Evolutionary conservation across 129 eudicot species (phyloP).

Genomic region (Arctium lappa): DNA sequence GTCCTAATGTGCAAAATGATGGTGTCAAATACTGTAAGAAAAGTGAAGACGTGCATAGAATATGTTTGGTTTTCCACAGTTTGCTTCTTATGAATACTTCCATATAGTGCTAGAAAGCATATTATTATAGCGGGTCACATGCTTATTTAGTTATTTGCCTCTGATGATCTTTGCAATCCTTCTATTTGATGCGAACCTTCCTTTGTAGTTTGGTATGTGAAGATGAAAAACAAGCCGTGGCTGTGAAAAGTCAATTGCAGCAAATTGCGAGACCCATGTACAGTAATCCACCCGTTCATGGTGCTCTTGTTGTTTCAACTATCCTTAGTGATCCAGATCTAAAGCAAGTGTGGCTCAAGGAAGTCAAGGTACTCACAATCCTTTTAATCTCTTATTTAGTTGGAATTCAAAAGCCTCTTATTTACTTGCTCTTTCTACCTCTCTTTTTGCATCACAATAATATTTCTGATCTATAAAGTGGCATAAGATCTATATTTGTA

Average conservation of each 20-base stretch:
- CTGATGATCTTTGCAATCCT: not conserved
- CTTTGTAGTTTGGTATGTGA: slow-evolving; percentile 72
- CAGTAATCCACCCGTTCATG: slow-evolving; percentile 94
- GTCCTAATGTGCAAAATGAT: not conserved
- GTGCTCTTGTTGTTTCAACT: slow-evolving; percentile 73
- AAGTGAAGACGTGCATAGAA: too few relatives aligned
- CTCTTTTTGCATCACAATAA: not conserved
- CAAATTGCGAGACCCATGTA: slow-evolving; percentile 96
- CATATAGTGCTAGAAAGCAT: not conserved
- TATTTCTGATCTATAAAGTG: not conserved
- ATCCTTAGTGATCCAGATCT: slow-evolving; percentile 75
- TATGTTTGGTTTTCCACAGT: not conserved
- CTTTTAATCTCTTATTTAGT: not conserved
- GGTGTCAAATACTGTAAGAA: not conserved
- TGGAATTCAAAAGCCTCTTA: not conserved
- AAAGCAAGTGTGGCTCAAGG: slow-evolving; percentile 90
- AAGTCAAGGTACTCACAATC: slow-evolving; percentile 65
- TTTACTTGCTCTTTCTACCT: not conserved
- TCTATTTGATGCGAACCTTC: slow-evolving; percentile 5
- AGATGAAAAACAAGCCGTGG: slow-evolving; percentile 80
- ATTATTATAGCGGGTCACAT: not conserved
- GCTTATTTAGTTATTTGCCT: not conserved
- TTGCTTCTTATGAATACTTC: not conserved
- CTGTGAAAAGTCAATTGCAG: slow-evolving; percentile 92
- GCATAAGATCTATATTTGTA: not conserved